Conservation (phyloP, 1,284 basidiomycete genomes). For the Malassezia obtusa region DNA sequence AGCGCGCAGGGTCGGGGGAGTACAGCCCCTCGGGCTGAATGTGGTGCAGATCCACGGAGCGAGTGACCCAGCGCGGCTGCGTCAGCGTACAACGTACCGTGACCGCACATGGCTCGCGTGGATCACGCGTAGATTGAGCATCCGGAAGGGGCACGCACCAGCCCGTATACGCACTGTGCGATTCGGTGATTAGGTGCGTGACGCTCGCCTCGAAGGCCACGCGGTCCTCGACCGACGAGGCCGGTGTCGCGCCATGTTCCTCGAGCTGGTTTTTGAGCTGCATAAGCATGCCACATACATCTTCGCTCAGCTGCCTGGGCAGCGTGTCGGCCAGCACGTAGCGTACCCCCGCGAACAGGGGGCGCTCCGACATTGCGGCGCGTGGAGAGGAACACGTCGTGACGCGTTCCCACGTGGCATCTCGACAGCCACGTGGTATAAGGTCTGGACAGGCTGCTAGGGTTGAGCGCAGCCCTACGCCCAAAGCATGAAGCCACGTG, state of each 20-base stretch:
- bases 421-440: background rate
- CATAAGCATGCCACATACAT: background rate
- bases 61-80: constrained; percentile 31
- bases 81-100: constrained; percentile 7
- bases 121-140: background rate
- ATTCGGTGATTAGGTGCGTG: constrained; percentile 12
- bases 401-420: background rate
- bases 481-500: too few species aligned
- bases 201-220: constrained; percentile 1
- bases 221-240: background rate
- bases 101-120: constrained; percentile 1
- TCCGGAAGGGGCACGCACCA: constrained; percentile 1
- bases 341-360: constrained; percentile 1
- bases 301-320: background rate
- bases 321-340: background rate
- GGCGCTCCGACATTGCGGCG: background rate
- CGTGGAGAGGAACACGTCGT: background rate
- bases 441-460: background rate
- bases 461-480: too few species aligned
- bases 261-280: background rate
- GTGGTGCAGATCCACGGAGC: constrained; percentile 20
- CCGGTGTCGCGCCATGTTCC: background rate
- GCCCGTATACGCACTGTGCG: background rate
- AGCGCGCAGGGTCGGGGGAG: constrained; percentile 63
- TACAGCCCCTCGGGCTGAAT: constrained; percentile 53